Evolutionary conservation across 805 yeast species (phyloP), one percentile per base, ranked within the genome.

Genomic region (Teunomyces cretensis): DNA sequence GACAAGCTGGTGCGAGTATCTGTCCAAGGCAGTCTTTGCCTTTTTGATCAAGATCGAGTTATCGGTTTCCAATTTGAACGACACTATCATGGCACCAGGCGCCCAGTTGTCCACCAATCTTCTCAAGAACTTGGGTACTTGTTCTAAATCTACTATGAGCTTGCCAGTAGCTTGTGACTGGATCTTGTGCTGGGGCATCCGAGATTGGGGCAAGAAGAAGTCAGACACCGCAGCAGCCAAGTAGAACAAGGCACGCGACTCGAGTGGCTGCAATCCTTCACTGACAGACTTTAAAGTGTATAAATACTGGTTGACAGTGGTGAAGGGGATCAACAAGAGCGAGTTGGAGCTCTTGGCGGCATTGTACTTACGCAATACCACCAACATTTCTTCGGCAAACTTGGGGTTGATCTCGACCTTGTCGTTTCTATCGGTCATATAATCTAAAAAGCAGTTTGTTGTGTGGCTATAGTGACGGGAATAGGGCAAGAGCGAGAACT

Each of bases 211-310:
- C 33, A 94, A 75, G 68, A 91, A 94, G 66, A 94, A 94, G 62
- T 94, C 99, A 6, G 96, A 88, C 0, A 94, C 99, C 0, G 99
- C 99, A 7, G 99, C 98, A 0, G 99, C 99, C 43, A 94, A 73
- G 61, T 85, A 94, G 61, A 92, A 88, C 33, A 94, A 62, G 0
- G 90, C 88, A 44, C 69, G 70, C 4, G 75, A 64, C 2, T 82
- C 86, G 32, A 79, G 62, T 3, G 68, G 66, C 43, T 82, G 77
- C 57, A 92, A 63, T 35, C 75, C 72, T 50, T 76, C 75, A 1
- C 94, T 84, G 8, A 88, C 71, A 30, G 81, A 67, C 51, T 83
- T 81, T 52, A 94, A 72, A 0, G 97, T 88, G 75, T 88, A 92
- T 45, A 94, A 67, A 56, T 94, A 94, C 62, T 94, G 97, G 60